Percentiles rank a stretch among this genome's conserved stretches.
These are phyloP conservation scores for Mortierella sp. DNA, from an alignment of 371 early-diverging fungal species.

Conservation along the genomic window DNA sequence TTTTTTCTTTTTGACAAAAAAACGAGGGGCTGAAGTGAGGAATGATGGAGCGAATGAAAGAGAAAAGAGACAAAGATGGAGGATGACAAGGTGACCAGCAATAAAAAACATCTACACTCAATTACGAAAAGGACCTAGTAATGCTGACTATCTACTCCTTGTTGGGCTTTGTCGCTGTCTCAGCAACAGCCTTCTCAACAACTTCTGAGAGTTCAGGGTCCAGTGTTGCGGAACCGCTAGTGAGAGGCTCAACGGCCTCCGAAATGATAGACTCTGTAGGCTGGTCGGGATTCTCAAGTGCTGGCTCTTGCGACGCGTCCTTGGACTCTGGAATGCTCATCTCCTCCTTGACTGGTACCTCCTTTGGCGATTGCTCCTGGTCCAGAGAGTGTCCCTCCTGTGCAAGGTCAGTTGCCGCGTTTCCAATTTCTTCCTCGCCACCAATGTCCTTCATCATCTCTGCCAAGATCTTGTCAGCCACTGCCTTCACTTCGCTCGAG, in stretches of 20 bases:
- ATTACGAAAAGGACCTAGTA: not conserved
- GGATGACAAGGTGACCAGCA: not conserved
- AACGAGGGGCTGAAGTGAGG: too few species aligned
- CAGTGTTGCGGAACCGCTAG: constrained; percentile 32
- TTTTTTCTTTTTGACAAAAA: too few species aligned
- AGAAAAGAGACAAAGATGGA: not conserved
- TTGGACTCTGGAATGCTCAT: constrained; percentile 9
- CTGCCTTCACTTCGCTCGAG: constrained; percentile 46
- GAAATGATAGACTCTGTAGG: constrained; percentile 38
- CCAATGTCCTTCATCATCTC: constrained; percentile 51
- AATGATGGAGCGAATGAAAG: not conserved
- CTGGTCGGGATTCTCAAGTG: constrained; percentile 9
- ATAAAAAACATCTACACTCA: not conserved
- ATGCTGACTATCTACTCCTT: constrained; percentile 10
- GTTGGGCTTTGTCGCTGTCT: constrained; percentile 30
- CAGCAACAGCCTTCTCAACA: constrained; percentile 39
- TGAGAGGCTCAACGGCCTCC: constrained; percentile 30
- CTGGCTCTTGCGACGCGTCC: not conserved
- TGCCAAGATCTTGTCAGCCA: constrained; percentile 43
- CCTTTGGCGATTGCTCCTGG: constrained; percentile 13
- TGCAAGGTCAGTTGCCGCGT: not conserved
- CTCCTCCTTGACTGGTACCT: not conserved
- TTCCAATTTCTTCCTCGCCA: constrained; percentile 33
- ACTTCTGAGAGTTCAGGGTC: constrained; percentile 39
- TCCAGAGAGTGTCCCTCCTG: constrained; percentile 12